Conservation (phyloP, 805 yeast species). For the Jamesozyma spencerorum region DNA sequence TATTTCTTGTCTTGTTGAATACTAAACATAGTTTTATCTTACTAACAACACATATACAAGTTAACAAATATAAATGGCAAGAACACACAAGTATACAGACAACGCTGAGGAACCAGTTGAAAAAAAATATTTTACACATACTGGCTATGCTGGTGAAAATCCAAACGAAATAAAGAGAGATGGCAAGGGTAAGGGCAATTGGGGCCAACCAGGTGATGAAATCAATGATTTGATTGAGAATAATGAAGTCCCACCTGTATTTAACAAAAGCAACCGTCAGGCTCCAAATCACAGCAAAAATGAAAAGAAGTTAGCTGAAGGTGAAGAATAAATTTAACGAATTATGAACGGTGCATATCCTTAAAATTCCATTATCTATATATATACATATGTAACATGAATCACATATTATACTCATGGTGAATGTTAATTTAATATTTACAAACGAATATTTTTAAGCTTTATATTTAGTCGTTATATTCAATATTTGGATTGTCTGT, state of each 20-base stretch:
- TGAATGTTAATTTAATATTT: too few species aligned
- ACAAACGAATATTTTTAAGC: too few species aligned
- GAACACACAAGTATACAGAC: constrained; percentile 69
- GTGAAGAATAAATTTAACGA: background rate
- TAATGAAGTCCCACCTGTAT: constrained; percentile 45
- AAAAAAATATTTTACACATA: constrained; percentile 71
- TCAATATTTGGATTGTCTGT: background rate
- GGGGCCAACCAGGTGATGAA: constrained; percentile 83
- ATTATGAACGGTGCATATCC: too few species aligned
- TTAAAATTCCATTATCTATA: too few species aligned
- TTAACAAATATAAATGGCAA: constrained; percentile 42
- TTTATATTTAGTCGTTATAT: background rate
- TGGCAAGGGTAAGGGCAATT: constrained; percentile 80
- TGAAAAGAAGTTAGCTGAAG: constrained; percentile 32
- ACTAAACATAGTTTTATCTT: background rate
- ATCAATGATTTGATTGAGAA: constrained; percentile 50
- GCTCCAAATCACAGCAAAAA: constrained; percentile 39
- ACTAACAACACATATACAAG: background rate
- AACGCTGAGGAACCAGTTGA: constrained; percentile 30
- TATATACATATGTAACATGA: too few species aligned
- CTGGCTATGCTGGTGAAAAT: constrained; percentile 56
- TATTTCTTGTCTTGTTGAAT: too few species aligned
- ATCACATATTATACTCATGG: too few species aligned
- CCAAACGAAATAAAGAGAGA: constrained; percentile 73
- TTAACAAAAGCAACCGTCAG: constrained; percentile 41